Evolutionary conservation across 768 basidiomycete species (phyloP).

Genomic region (Tephrocybe rancida): DNA sequence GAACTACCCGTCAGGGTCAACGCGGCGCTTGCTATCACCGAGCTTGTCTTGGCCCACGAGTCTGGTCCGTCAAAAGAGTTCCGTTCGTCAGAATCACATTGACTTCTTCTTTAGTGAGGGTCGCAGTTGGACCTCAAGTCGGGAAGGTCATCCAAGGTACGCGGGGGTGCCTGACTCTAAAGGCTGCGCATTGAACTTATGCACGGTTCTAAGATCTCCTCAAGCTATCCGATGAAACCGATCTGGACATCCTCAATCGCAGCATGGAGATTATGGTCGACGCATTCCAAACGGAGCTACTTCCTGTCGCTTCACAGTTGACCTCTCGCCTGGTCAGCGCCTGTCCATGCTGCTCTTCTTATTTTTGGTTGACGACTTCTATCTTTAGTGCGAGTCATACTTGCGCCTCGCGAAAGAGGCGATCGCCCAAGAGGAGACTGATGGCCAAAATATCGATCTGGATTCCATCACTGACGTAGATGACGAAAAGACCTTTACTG

Average conservation of each 20-base stretch:
- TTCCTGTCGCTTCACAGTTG: conserved; percentile 84
- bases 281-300: conserved; percentile 79
- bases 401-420: conserved; percentile 75
- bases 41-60: conserved; percentile 67
- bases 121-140: conserved; percentile 71
- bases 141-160: conserved; percentile 87
- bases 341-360: not conserved
- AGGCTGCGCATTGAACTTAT: not conserved
- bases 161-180: conserved; percentile 9
- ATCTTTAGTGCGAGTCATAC: conserved; percentile 75
- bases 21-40: conserved; percentile 78
- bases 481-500: conserved; percentile 85
- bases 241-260: conserved; percentile 80
- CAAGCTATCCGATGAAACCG: conserved; percentile 89
- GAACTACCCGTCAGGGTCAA: conserved; percentile 86
- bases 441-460: conserved; percentile 50
- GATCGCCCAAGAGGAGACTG: conserved; percentile 54
- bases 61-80: conserved; percentile 45
- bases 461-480: conserved; percentile 60
- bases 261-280: conserved; percentile 89
- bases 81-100: conserved; percentile 6
- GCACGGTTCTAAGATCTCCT: conserved; percentile 59
- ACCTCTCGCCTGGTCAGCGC: conserved; percentile 70
- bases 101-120: conserved; percentile 50
- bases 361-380: not conserved